phyloP scores from a whole-genome alignment of 179 eudicot genomes.

The Beta corolliflora region DNA sequence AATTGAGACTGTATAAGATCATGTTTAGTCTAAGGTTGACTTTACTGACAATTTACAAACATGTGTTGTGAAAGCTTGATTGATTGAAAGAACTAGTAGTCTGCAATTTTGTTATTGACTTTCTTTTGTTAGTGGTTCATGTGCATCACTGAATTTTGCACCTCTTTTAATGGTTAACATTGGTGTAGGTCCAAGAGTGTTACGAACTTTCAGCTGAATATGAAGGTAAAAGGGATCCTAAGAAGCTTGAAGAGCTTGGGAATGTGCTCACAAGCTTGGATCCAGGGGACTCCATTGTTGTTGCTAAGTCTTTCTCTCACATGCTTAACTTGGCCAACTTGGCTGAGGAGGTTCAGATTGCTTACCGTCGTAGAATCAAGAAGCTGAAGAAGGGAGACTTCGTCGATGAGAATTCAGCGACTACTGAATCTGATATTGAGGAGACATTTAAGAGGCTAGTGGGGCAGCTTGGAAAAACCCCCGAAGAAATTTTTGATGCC shows the following conservation, averaged over 20 bases:
- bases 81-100: neutral
- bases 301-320: constrained; percentile 77
- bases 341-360: constrained; percentile 96
- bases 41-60: constrained; percentile 3
- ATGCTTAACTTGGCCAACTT: constrained; percentile 93
- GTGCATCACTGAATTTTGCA: neutral
- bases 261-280: constrained; percentile 79
- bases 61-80: constrained; percentile 3
- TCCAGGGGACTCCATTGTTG: constrained; percentile 83
- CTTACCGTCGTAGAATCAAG: constrained; percentile 72
- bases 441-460: constrained; percentile 88
- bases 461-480: constrained; percentile 70
- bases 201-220: constrained; percentile 91
- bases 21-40: constrained; percentile 14
- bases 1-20: neutral
- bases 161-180: neutral
- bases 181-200: constrained; percentile 82
- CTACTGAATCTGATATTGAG: constrained; percentile 86
- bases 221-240: constrained; percentile 73
- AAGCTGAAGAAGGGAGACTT: constrained; percentile 79
- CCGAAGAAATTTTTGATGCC: constrained; percentile 81
- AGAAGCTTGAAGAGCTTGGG: constrained; percentile 86
- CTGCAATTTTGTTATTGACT: neutral
- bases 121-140: neutral
- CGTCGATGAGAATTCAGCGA: constrained; percentile 72